phyloP scores from a whole-genome alignment of 2,329 filamentous ascomycete genomes.

The Cylindrodendrum hubeiense region DNA sequence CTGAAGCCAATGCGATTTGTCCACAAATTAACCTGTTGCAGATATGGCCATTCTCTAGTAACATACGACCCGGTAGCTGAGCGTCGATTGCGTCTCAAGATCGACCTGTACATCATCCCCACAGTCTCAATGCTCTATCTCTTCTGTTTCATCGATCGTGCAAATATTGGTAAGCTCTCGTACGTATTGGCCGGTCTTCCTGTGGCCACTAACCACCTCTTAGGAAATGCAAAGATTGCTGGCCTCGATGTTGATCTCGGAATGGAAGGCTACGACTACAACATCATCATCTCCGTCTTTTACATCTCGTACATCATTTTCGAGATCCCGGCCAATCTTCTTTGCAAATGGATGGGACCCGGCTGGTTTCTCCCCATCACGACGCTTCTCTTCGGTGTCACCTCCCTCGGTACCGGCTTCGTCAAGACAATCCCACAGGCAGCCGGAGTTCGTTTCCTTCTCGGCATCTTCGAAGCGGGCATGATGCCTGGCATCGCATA shows the following conservation, averaged over 20 bases:
- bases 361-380: constrained; percentile 72
- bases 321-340: constrained; percentile 71
- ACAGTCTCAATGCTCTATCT: constrained; percentile 73
- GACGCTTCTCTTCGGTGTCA: constrained; percentile 68
- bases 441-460: constrained; percentile 69
- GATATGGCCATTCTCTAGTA: constrained; percentile 21
- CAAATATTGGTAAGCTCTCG: constrained; percentile 69
- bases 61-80: constrained; percentile 53
- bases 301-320: constrained; percentile 50
- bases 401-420: constrained; percentile 70
- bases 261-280: constrained; percentile 18
- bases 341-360: constrained; percentile 73
- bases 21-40: not conserved
- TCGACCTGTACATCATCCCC: constrained; percentile 73
- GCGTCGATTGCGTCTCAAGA: constrained; percentile 68
- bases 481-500: constrained; percentile 75
- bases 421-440: constrained; percentile 60
- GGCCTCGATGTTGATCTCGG: constrained; percentile 34
- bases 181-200: no score
- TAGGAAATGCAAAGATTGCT: constrained; percentile 36
- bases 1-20: not conserved
- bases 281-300: not conserved
- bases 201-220: not conserved
- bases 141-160: constrained; percentile 70
- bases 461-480: constrained; percentile 72